Base-by-base conservation (phyloP, 2,329 filamentous ascomycete genomes). In the Fusarium goolgardi region DNA sequence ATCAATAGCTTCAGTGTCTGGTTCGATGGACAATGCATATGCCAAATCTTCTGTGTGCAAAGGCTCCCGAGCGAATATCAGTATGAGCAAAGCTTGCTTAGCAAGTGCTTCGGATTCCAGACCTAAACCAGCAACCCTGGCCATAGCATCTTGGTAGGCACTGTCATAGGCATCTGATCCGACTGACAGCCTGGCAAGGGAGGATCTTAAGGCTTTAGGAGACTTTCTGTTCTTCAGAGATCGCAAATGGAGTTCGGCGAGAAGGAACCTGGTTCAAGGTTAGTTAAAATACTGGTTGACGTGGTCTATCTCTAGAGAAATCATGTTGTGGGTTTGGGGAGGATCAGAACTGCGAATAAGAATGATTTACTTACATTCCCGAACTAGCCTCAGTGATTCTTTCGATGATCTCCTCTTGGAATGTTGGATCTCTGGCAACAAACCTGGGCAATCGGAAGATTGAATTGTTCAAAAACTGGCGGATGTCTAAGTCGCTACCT, bases 121-220 rank as follows among this genome's bases (percentile, higher is more conserved):
- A 1, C 44, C 27, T 2, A 46, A 4, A 0, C 27, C 3, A 2
- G 20, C 4, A 0, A 46, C 11, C 12, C 44, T 46, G 0, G n/a
- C 15, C 44, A 46, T 46, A 1, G 27, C 27, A 9, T 46, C 44
- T 1, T 46, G 13, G 18, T 46, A 46, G 0, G 44, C 27, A 0
- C 15, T 32, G 3, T 46, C 44, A 2, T 46, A 46, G 0, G 44
- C 44, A 32, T 32, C 11, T 1, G 44, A 46, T 6, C 44, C 44
- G 16, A 31, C 2, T 0, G 27, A 2, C 7, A 46, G 4, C 2
- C 13, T 12, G 4, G n/a, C 4, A 2, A 46, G 25, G 0, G 44
- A 32, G 0, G 6, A 2, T 1, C 44, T 2, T 1, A 46, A 7
- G 2, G 44, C 44, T 3, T 9, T 46, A 0, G n/a, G 44, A 0